These are phyloP conservation scores for Cytospora chrysosperma DNA, from an alignment of 2,329 filamentous ascomycete species.

Conservation along the genomic window DNA sequence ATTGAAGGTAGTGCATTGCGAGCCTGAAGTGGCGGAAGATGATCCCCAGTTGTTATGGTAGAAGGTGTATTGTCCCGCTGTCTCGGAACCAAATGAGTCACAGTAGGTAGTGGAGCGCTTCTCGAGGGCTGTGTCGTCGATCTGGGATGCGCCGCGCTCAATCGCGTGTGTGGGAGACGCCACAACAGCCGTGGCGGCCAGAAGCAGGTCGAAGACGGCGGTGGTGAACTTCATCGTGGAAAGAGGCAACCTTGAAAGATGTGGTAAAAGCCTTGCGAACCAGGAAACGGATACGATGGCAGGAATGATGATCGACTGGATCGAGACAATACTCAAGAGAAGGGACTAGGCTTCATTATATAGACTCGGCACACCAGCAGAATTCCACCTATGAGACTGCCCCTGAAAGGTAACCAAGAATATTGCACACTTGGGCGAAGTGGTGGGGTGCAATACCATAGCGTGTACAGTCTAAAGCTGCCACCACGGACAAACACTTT, in stretches of 20 bases:
- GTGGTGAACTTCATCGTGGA: slow-evolving; percentile 15
- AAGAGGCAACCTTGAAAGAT: too few relatives aligned
- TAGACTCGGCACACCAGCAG: neutral
- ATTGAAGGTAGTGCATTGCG: slow-evolving; percentile 43
- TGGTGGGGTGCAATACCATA: neutral
- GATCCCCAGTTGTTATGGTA: slow-evolving; percentile 54
- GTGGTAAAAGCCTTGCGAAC: neutral
- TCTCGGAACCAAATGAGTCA: neutral
- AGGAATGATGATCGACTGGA: neutral
- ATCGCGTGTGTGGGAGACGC: slow-evolving; percentile 8
- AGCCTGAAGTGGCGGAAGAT: slow-evolving; percentile 36
- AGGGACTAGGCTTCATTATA: neutral
- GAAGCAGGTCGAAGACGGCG: neutral
- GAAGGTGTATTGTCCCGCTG: slow-evolving; percentile 39
- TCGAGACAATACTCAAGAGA: neutral
- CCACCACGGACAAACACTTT: too few relatives aligned
- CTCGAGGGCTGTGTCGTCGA: slow-evolving; percentile 16
- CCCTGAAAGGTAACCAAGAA: neutral
- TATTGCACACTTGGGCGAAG: neutral
- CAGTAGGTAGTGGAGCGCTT: slow-evolving; percentile 18
- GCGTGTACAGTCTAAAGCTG: too few relatives aligned
- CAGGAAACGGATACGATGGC: neutral
- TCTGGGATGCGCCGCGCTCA: neutral
- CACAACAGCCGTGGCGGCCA: slow-evolving; percentile 11
- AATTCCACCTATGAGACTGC: neutral